These are phyloP conservation scores for Brasenia schreberi DNA, from an alignment of 164 flowering plant genomes.

Conservation along the genomic window DNA sequence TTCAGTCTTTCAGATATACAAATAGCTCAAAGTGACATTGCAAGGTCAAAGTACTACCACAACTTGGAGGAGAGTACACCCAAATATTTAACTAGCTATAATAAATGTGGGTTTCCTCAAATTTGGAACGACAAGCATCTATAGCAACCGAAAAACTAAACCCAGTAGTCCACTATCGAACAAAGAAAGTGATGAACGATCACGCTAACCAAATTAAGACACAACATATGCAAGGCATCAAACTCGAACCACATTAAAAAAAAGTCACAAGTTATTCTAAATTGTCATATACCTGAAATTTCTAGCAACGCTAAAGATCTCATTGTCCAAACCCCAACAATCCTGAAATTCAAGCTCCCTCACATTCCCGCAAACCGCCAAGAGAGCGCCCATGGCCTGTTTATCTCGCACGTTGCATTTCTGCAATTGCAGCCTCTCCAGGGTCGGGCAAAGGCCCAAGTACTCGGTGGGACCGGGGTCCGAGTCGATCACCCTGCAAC, in stretches of 20 bases:
- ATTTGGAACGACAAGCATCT: too few species aligned
- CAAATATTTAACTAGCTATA: too few species aligned
- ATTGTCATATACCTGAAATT: conserved; percentile 44
- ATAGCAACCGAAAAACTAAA: too few species aligned
- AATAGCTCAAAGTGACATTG: too few species aligned
- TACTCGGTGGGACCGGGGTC: conserved; percentile 50
- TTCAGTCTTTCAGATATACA: too few species aligned
- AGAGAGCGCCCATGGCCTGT: conserved; percentile 42
- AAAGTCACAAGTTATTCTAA: conserved; percentile 1
- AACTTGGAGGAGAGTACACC: too few species aligned
- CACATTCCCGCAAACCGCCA: conserved; percentile 43
- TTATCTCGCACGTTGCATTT: conserved; percentile 72
- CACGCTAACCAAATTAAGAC: neutral
- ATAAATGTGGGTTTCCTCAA: too few species aligned
- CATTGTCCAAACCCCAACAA: conserved; percentile 87
- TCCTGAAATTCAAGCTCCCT: conserved; percentile 54
- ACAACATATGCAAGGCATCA: neutral
- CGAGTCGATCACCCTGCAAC: conserved; percentile 59
- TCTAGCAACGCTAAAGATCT: conserved; percentile 42
- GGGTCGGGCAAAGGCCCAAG: conserved; percentile 54
- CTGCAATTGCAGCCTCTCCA: conserved; percentile 65
- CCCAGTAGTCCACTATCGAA: too few species aligned
- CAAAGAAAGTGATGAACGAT: too few species aligned
- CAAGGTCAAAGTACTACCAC: too few species aligned
- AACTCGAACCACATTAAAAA: neutral